Base-by-base conservation (phyloP, 768 basidiomycete species). In the Mrakia blollopis region DNA sequence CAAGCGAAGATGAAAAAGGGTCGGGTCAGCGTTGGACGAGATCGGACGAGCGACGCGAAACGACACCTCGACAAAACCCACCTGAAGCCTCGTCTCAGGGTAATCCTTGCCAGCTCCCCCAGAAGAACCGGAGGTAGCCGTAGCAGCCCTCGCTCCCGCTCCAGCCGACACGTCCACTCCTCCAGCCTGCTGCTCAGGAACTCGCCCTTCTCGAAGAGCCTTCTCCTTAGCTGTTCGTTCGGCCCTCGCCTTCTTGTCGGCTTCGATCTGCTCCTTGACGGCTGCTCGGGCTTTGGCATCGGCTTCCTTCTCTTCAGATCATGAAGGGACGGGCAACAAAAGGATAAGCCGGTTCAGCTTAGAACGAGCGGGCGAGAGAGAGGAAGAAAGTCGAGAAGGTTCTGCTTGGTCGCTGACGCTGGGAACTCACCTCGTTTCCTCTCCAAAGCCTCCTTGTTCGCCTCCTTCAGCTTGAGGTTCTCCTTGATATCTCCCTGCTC, bases 221-320 rank as follows among this genome's bases (percentile, higher is more conserved):
- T 98, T 98, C 84, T 98, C 96, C 67, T 90, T 86, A 0, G 94
- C 94, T 1, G 90, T 87, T 81, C 92, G 94, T 82, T 91, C 94
- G 0, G 93, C 93, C 28, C 96, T 89, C 13, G 89, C 90, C 72
- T 88, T 88, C 85, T 94, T 98, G 86, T 97, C 95, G 0, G 90
- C 92, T 83, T 95, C 94, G 79, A 98, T 97, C 83, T 97, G 94
- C 0, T 91, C 92, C 82, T 93, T 94, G 81, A 98, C 86, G 0
- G 92, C 91, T 4, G 92, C 92, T 79, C 86, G 89, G 1, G 94
- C 95, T 81, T 89, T 90, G 16, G 90, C 89, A 69, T 98, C 96
- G 72, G 91, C 92, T 57, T 93, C 81, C 85, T 98, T 98, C 81
- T 98, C 96, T 95, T 81, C 32, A 47, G 23, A 41, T 35, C 39